These are phyloP conservation scores for Colletotrichum chlorophyti DNA, from an alignment of 2,329 filamentous ascomycete genomes.

Conservation along the genomic window DNA sequence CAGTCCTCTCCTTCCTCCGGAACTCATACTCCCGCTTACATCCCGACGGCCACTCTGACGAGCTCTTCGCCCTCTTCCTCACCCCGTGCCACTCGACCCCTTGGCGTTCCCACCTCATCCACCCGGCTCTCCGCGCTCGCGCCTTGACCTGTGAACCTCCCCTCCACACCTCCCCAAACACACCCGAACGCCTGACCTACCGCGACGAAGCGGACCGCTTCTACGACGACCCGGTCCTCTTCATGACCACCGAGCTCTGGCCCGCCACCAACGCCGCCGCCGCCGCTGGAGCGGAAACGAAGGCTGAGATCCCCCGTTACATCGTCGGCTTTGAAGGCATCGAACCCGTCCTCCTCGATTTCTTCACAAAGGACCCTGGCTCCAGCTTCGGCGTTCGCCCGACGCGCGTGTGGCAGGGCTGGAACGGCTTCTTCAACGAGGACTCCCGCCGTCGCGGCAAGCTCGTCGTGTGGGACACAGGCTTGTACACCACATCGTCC, in stretches of 20 bases:
- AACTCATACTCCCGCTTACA: constrained; percentile 69
- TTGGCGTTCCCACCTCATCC: constrained; percentile 87
- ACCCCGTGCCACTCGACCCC: constrained; percentile 97
- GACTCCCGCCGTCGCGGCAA: constrained; percentile 63
- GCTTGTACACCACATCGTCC: constrained; percentile 35
- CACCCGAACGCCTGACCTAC: constrained; percentile 70
- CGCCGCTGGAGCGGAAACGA: neutral
- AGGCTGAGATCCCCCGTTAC: constrained; percentile 55
- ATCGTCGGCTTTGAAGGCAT: constrained; percentile 68
- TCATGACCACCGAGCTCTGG: constrained; percentile 64
- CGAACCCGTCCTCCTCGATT: constrained; percentile 52
- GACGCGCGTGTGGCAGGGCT: constrained; percentile 59
- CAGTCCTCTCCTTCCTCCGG: constrained; percentile 79
- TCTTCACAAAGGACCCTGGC: constrained; percentile 48
- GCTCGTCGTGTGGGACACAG: constrained; percentile 67
- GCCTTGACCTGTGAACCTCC: constrained; percentile 92
- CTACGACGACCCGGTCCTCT: constrained; percentile 69
- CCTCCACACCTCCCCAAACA: constrained; percentile 66
- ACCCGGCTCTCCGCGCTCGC: constrained; percentile 78
- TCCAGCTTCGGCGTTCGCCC: constrained; percentile 49
- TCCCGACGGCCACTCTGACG: constrained; percentile 43
- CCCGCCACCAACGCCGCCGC: constrained; percentile 34
- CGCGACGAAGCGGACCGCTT: constrained; percentile 92
- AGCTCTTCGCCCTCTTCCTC: constrained; percentile 78
- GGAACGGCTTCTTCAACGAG: constrained; percentile 69